phyloP scores from a whole-genome alignment of 805 yeast genomes.

The Debaryomyces prosopidis region DNA sequence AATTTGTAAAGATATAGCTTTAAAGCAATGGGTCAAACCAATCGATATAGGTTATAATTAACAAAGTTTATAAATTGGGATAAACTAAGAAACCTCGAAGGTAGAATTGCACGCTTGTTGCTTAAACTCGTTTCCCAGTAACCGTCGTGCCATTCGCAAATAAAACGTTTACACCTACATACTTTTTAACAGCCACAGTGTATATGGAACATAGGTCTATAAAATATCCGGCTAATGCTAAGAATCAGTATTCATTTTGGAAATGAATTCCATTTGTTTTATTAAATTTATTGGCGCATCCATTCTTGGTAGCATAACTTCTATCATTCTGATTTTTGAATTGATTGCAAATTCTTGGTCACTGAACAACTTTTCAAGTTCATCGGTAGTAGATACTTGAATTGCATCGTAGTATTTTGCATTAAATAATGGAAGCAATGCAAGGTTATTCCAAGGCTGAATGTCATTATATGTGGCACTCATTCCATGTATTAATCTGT shows the following conservation, averaged over 20 bases:
- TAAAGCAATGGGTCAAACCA: too few species aligned
- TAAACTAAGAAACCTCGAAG: background rate
- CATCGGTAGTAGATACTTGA: conserved; percentile 53
- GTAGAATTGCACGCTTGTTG: background rate
- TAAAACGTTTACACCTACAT: background rate
- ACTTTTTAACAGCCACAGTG: background rate
- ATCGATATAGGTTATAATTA: too few species aligned
- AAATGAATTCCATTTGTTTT: conserved; percentile 5
- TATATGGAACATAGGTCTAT: background rate
- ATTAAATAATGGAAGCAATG: conserved; percentile 55
- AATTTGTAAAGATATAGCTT: too few species aligned
- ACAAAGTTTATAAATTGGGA: background rate
- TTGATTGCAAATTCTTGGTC: conserved; percentile 49
- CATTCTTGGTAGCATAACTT: conserved; percentile 62
- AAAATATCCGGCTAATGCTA: background rate
- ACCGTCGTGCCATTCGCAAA: background rate
- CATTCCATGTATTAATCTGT: conserved; percentile 67
- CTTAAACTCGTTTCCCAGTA: background rate
- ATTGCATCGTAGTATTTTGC: conserved; percentile 53
- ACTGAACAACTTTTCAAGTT: conserved; percentile 46
- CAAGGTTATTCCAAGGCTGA: conserved; percentile 64
- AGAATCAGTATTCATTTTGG: background rate
- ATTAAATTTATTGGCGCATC: conserved; percentile 64
- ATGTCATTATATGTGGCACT: conserved; percentile 60
- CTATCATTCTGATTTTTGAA: conserved; percentile 59